Percentiles rank a stretch among this genome's conserved stretches.
Conservation (phyloP, 768 basidiomycete genomes). For the Boletus tylopilopsis region DNA sequence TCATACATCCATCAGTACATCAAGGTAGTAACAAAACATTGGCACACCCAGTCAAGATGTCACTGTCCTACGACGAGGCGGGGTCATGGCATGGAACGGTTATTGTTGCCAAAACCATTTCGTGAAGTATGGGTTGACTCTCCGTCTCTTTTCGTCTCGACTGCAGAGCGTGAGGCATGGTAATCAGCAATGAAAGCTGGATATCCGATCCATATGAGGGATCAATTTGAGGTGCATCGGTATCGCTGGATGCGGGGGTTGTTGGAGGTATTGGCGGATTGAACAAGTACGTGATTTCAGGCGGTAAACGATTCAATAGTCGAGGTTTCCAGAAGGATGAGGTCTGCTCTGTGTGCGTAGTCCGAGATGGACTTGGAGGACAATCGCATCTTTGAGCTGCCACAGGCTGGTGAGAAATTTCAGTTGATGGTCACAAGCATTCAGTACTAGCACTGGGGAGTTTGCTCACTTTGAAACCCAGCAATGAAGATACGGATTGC, state of each 20-base stretch:
- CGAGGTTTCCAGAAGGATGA: slow-evolving; percentile 22
- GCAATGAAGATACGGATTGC: slow-evolving; percentile 7
- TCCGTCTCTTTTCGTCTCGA: not conserved
- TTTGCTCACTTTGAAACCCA: slow-evolving; percentile 20
- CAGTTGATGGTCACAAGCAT: not conserved
- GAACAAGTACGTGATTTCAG: slow-evolving; percentile 29
- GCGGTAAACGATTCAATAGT: slow-evolving; percentile 17
- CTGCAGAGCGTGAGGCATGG: slow-evolving; percentile 23
- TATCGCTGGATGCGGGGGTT: not conserved
- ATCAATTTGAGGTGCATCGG: not conserved
- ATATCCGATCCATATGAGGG: slow-evolving; percentile 20
- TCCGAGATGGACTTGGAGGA: not conserved
- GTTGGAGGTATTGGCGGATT: slow-evolving; percentile 10
- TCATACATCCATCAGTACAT: too few relatives aligned
- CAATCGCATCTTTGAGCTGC: slow-evolving; percentile 11
- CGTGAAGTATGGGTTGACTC: slow-evolving; percentile 6
- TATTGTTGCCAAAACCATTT: slow-evolving; percentile 28
- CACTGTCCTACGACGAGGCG: slow-evolving; percentile 8
- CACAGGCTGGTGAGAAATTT: slow-evolving; percentile 19
- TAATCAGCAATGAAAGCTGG: slow-evolving; percentile 26
- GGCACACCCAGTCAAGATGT: not conserved
- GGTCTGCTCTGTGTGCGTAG: slow-evolving; percentile 2
- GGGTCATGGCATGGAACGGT: slow-evolving; percentile 12
- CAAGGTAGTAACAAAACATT: too few relatives aligned
- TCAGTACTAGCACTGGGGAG: slow-evolving; percentile 18